Percentiles rank a stretch among this genome's conserved stretches.
Evolutionary conservation across 2,329 filamentous ascomycete species (phyloP).

Genomic region (Neocucurbitaria cava): DNA sequence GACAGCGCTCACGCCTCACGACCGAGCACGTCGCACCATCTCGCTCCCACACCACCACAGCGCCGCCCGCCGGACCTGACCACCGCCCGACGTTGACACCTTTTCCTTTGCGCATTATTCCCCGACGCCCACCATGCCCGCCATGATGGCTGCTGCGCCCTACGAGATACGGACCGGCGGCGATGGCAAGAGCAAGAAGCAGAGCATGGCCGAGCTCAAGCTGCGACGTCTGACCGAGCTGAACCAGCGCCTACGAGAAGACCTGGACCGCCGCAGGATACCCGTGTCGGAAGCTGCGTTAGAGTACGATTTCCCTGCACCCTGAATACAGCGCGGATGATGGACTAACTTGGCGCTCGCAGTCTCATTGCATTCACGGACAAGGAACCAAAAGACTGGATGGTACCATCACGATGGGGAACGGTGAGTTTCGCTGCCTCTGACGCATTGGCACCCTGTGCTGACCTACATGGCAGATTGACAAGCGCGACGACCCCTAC

Average conservation of each 20-base stretch:
- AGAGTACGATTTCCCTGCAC: conserved; percentile 48
- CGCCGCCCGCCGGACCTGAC: conserved; percentile 32
- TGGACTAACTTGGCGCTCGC: conserved; percentile 33
- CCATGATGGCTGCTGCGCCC: conserved; percentile 64
- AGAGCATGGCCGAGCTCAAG: conserved; percentile 99
- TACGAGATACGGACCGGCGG: conserved; percentile 72
- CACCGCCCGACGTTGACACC: conserved; percentile 22
- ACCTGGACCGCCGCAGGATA: conserved; percentile 92
- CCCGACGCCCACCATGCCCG: conserved; percentile 32
- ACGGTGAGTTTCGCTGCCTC: conserved; percentile 58
- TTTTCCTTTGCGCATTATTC: conserved; percentile 19
- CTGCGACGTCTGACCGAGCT: conserved; percentile 94
- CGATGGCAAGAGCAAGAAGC: conserved; percentile 87
- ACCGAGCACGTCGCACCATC: conserved; percentile 42
- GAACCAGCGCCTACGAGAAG: conserved; percentile 93
- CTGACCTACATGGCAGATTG: conserved; percentile 64
- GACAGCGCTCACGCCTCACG: conserved; percentile 28
- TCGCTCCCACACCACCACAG: conserved; percentile 20
- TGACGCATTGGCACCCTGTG: neutral
- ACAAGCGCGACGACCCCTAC: conserved; percentile 97
- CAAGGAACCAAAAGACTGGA: conserved; percentile 92
- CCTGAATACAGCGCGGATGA: neutral
- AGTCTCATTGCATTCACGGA: conserved; percentile 99
- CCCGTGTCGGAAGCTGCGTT: conserved; percentile 89
- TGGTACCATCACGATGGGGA: conserved; percentile 98